Evolutionary conservation across 108 stramenopile species (phyloP).

Genomic region (Nitzschia sp.): DNA sequence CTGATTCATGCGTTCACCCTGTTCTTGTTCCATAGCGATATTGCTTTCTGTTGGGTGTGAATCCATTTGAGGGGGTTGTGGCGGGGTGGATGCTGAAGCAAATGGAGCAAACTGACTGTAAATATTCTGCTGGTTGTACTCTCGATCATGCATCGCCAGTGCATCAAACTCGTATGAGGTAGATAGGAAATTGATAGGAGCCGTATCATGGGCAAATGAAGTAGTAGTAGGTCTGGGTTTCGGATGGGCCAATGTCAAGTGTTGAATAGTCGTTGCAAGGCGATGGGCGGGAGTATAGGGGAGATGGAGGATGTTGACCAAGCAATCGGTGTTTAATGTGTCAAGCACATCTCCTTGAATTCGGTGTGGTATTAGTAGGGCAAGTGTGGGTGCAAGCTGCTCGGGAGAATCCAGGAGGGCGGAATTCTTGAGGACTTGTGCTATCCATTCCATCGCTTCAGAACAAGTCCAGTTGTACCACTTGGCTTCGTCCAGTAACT

Average conservation of each 20-base stretch:
- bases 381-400: too few relatives aligned
- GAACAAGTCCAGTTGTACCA: constrained; percentile 28
- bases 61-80: neutral
- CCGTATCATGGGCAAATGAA: neutral
- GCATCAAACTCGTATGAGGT: neutral
- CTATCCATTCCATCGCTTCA: constrained; percentile 23
- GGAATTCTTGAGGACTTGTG: constrained; percentile 1
- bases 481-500: constrained; percentile 6
- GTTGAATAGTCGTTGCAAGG: constrained; percentile 7
- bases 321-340: neutral
- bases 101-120: neutral
- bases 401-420: neutral
- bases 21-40: neutral
- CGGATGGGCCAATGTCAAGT: constrained; percentile 14
- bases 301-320: constrained; percentile 13
- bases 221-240: constrained; percentile 5
- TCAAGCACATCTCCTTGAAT: constrained; percentile 28
- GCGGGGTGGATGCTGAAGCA: neutral
- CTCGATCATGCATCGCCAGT: constrained; percentile 11
- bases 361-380: constrained; percentile 7
- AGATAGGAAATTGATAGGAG: neutral
- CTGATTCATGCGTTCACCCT: constrained; percentile 16
- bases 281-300: constrained; percentile 28
- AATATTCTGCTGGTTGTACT: constrained; percentile 6
- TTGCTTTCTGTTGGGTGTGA: neutral